Conservation (phyloP, 2,329 filamentous ascomycete genomes). For the Exophiala mesophila region DNA sequence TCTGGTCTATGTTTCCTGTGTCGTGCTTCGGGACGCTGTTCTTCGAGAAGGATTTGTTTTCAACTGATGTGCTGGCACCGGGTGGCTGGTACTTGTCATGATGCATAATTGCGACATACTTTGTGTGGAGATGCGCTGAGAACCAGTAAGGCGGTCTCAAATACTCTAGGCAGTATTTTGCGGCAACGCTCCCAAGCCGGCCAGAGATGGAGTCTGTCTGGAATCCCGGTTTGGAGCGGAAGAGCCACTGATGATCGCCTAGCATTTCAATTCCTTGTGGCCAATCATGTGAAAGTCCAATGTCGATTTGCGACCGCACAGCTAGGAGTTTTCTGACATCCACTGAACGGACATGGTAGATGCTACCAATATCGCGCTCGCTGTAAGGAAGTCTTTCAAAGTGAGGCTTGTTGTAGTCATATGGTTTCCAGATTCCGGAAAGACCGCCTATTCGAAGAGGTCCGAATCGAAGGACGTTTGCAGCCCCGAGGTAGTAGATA, state of each 20-base stretch:
- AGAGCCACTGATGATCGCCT: constrained; percentile 66
- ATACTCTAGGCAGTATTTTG: constrained; percentile 72
- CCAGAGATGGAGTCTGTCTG: constrained; percentile 69
- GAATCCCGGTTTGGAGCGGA: constrained; percentile 69
- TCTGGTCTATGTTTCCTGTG: not conserved
- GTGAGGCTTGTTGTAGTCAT: constrained; percentile 79
- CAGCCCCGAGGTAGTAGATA: constrained; percentile 94
- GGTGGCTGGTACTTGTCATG: constrained; percentile 35
- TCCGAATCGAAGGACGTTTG: constrained; percentile 80
- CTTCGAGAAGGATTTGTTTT: not conserved
- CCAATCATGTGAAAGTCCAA: constrained; percentile 96
- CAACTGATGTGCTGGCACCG: not conserved
- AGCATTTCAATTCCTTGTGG: constrained; percentile 74
- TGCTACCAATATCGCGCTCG: constrained; percentile 66
- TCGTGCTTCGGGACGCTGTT: not conserved
- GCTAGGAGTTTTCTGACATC: constrained; percentile 87
- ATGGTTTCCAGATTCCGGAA: constrained; percentile 92
- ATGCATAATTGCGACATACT: constrained; percentile 63
- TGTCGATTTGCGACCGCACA: constrained; percentile 78
- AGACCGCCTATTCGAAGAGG: constrained; percentile 82
- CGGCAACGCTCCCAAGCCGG: constrained; percentile 72
- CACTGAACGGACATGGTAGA: constrained; percentile 85
- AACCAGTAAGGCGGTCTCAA: constrained; percentile 87
- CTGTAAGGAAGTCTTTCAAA: constrained; percentile 83
- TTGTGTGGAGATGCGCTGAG: constrained; percentile 85